Evolutionary conservation across 2,329 filamentous ascomycete genomes (phyloP), one percentile per base, ranked within the genome.

Genomic region (Aspergillus luchuensis): DNA sequence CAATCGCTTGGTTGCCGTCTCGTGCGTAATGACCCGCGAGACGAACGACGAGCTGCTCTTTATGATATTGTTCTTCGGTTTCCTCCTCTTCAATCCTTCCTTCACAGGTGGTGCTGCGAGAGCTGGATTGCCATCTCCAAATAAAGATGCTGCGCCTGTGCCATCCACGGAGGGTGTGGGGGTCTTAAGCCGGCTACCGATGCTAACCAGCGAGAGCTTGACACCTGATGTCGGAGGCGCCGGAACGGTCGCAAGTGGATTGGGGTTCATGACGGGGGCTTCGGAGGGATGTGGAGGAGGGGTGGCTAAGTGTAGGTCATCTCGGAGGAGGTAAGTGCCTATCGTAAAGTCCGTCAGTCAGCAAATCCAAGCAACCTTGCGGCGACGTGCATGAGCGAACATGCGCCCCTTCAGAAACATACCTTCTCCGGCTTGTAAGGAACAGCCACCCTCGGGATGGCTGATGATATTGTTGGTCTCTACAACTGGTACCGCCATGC

Each of bases 11-110:
- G 85, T 84, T 57, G 96, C 77, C 4, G 84, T 84, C 69, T 99
- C 95, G 71, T 97, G 91, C 15, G 92, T 89, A 65, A 98, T 97
- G 33, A 97, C 94, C 57, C 95, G 84, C n/a, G 94, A 97, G 30
- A 99, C 95, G 73, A 97, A 99, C 0, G 94, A 97, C 8, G 95
- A 99, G 76, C 97, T 98, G 79, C 92, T 98, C 82, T 99, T 99
- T 56, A 94, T 89, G 76, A 99, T 95, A 76, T 96, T 98, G 78
- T 94, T 98, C 83, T 98, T 99, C 2, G 95, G 95, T 76, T 99
- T 99, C 72, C 89, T 87, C 74, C 87, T 85, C 82, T 97, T 97
- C 23, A 81, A 73, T 8, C 80, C 80, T 43, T 86, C 84, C 70
- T 93, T 91, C 71, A 91, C 82, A 55, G 84, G 83, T 17, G 83